Percentiles rank a stretch among this genome's conserved stretches.
Evolutionary conservation across 257 asterid genomes (phyloP).

Genomic region (Jasminum sambac): DNA sequence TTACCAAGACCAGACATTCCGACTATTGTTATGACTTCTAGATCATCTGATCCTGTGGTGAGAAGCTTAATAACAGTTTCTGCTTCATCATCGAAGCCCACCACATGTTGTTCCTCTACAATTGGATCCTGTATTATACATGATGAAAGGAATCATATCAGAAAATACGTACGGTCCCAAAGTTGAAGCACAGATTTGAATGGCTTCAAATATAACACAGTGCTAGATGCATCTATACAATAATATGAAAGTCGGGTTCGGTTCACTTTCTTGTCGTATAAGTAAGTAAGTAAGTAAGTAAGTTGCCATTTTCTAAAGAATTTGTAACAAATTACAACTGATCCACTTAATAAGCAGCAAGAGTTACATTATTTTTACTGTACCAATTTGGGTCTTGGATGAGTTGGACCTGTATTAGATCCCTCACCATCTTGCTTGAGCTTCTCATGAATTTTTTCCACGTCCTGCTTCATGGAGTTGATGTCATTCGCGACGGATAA

Average conservation of each 20-base stretch:
- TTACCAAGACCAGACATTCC: slow-evolving; percentile 49
- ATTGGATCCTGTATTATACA: slow-evolving; percentile 19
- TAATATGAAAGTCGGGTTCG: no score
- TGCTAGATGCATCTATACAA: background rate
- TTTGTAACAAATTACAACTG: no score
- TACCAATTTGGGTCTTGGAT: background rate
- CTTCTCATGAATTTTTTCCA: background rate
- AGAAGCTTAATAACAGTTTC: slow-evolving; percentile 23
- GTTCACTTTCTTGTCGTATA: no score
- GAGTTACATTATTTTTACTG: background rate
- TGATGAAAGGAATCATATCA: background rate
- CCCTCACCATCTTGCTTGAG: background rate
- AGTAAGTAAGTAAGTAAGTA: no score
- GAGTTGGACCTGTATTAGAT: background rate
- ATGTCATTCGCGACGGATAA: no score
- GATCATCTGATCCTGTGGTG: slow-evolving; percentile 4
- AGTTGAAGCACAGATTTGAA: background rate
- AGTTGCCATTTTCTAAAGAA: no score
- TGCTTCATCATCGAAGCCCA: slow-evolving; percentile 35
- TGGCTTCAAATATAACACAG: background rate
- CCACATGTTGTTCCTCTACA: slow-evolving; percentile 30
- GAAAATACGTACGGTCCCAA: background rate
- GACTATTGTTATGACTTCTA: slow-evolving; percentile 35
- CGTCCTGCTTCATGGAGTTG: background rate
- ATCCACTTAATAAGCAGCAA: no score